A percentile compares a stretch with the other conserved stretches of the same genome.
These are phyloP conservation scores for Aspergillus funiculosus DNA, from an alignment of 495 filamentous ascomycete species.

Conservation along the genomic window DNA sequence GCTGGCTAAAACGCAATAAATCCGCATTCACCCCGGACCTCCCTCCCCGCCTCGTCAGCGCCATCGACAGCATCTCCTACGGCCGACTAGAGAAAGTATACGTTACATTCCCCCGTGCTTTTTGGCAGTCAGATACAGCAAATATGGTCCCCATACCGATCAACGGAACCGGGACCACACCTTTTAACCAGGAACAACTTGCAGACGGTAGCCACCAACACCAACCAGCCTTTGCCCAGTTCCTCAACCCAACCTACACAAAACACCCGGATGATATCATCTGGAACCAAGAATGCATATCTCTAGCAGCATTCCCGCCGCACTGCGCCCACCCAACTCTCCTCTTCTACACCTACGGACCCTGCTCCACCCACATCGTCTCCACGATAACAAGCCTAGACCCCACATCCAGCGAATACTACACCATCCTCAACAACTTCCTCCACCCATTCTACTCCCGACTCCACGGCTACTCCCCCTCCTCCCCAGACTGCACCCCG, in stretches of 20 bases:
- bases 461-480: constrained; percentile 57
- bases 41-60: constrained; percentile 57
- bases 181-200: too few species aligned
- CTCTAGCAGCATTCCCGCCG: constrained; percentile 61
- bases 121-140: constrained; percentile 43
- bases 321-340: constrained; percentile 72
- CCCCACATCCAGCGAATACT: constrained; percentile 27
- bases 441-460: constrained; percentile 63
- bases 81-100: constrained; percentile 91
- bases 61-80: constrained; percentile 76
- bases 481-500: constrained; percentile 55
- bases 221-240: constrained; percentile 31
- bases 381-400: constrained; percentile 27
- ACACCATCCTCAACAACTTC: constrained; percentile 36
- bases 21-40: constrained; percentile 64
- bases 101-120: constrained; percentile 72
- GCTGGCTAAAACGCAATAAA: constrained; percentile 78
- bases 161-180: not conserved
- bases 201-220: constrained; percentile 2
- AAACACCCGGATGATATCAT: constrained; percentile 62
- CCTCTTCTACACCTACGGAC: constrained; percentile 85
- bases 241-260: constrained; percentile 54
- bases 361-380: constrained; percentile 48
- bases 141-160: not conserved
- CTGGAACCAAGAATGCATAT: constrained; percentile 78